Conservation (phyloP, 805 yeast species). For the Wickerhamomyces canadensis region DNA sequence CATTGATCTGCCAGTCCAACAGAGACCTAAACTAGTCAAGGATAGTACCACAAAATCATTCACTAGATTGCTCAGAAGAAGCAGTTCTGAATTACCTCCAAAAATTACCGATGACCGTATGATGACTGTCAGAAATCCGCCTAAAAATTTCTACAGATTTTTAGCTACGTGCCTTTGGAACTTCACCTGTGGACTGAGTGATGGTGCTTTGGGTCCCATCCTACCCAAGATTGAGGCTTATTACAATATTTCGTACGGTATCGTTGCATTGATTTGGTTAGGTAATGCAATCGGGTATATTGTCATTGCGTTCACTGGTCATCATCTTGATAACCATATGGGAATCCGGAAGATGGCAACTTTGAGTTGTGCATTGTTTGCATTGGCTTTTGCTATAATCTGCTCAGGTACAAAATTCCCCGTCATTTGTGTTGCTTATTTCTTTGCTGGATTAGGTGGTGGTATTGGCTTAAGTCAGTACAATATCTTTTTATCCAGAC, state of each 20-base stretch:
- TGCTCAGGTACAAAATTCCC: constrained; percentile 45
- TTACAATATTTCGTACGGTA: constrained; percentile 42
- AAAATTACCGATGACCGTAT: constrained; percentile 7
- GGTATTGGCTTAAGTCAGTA: constrained; percentile 45
- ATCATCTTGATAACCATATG: constrained; percentile 34
- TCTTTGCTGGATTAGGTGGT: constrained; percentile 53
- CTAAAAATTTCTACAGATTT: constrained; percentile 37
- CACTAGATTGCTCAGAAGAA: constrained; percentile 8
- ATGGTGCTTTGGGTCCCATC: constrained; percentile 59
- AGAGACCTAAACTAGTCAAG: constrained; percentile 10
- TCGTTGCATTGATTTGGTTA: constrained; percentile 56
- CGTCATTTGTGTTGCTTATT: constrained; percentile 42
- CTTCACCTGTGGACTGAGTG: constrained; percentile 40
- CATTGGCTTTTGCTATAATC: constrained; percentile 40
- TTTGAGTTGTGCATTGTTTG: constrained; percentile 32
- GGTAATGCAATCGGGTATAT: constrained; percentile 53
- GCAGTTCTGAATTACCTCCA: constrained; percentile 1
- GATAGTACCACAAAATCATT: constrained; percentile 8
- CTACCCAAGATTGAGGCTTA: constrained; percentile 46
- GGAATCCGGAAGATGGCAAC: constrained; percentile 35
- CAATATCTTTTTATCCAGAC: constrained; percentile 44
- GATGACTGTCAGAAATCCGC: constrained; percentile 39
- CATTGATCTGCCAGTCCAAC: constrained; percentile 2
- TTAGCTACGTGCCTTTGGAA: constrained; percentile 36
- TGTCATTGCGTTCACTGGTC: constrained; percentile 43